A percentile compares a stretch with the other conserved stretches of the same genome.
phyloP scores from a whole-genome alignment of 345 rosid species.

The Punica granatum region DNA sequence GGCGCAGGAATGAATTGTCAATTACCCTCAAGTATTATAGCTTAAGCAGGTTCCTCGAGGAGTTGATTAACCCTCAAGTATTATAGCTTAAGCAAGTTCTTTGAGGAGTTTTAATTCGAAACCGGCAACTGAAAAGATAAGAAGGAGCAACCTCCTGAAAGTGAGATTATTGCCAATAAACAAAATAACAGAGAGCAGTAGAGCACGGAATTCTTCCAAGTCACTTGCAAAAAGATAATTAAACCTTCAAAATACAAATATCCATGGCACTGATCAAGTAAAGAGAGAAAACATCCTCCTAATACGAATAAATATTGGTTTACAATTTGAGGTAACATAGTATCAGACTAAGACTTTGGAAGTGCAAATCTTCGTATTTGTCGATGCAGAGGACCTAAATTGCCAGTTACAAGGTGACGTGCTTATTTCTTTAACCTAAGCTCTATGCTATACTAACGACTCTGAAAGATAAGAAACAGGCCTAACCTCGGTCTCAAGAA shows the following conservation, averaged over 20 bases:
- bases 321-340: background rate
- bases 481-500: constrained; percentile 34
- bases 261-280: background rate
- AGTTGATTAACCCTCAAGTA: too few relatives aligned
- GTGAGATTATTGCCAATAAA: background rate
- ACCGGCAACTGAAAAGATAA: too few relatives aligned
- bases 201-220: background rate
- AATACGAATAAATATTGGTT: background rate
- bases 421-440: constrained; percentile 16
- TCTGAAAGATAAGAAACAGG: constrained; percentile 11
- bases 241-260: background rate
- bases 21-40: too few relatives aligned
- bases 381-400: background rate
- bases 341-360: background rate
- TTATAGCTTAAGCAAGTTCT: too few relatives aligned
- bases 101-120: too few relatives aligned
- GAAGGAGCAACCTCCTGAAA: too few relatives aligned
- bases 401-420: constrained; percentile 5
- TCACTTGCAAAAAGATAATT: background rate
- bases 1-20: too few relatives aligned
- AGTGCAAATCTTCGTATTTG: background rate
- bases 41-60: too few relatives aligned
- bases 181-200: background rate
- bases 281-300: background rate
- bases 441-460: constrained; percentile 7